Evolutionary conservation across 495 filamentous ascomycete genomes (phyloP), one percentile per base, ranked within the genome.

Genomic region (Aspergillus kassunensis): DNA sequence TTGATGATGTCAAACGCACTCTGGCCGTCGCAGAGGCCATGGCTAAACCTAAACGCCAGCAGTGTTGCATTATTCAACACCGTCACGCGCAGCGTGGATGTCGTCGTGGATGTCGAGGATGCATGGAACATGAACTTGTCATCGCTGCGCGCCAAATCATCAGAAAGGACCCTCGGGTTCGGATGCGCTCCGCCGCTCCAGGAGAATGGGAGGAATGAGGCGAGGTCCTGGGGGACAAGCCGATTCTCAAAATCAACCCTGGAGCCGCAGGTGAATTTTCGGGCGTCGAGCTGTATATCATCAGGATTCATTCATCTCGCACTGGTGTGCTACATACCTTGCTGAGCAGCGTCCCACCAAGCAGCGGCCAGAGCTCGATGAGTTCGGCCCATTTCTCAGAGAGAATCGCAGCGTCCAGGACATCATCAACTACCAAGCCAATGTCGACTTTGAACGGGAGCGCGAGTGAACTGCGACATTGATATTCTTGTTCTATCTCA

Each of bases 121-220:
- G 29, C 24, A 25, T 41, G 12, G 25, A 51, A 51, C 11, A 51
- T n/a, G 33, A 51, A 42, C 9, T 12, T 51, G 16, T 51, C 23
- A 15, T 33, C 33, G 15, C 21, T 6, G 2, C 18, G 4, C 3
- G 23, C 2, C 7, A 19, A 1, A 18, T 41, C 18, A 30, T 30
- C 18, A 24, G 29, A 2, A 7, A 51, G 15, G 10, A 51, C 23
- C 18, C 34, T 15, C 8, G 34, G 13, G 13, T 18, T 27, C 7
- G 45, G 45, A 8, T 36, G 20, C 31, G 16, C 31, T 49, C 6
- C 45, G 11, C 13, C 16, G 25, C 15, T 20, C 25, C 25, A 21
- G 15, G 25, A 16, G 31, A 27, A 27, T 4, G 24, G 24, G 24
- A 27, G 24, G 24, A 29, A 29, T 16, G 29, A 52, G 21, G 19